phyloP scores from a whole-genome alignment of 2,329 filamentous ascomycete genomes.

The Ophiostoma australiae region DNA sequence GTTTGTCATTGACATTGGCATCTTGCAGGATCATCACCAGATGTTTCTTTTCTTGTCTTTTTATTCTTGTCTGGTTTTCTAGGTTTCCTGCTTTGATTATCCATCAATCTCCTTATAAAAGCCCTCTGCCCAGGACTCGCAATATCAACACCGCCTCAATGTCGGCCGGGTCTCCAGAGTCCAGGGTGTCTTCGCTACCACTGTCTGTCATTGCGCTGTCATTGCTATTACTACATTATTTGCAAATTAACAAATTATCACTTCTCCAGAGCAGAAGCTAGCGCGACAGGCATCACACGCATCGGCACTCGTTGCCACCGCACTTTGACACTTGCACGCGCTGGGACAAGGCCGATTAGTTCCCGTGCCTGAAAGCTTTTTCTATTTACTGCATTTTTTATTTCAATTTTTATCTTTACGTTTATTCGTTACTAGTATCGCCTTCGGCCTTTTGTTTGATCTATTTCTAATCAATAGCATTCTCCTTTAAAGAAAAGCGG shows the following conservation, averaged over 20 bases:
- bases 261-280: background rate
- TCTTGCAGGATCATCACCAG: background rate
- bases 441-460: background rate
- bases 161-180: constrained; percentile 1
- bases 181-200: background rate
- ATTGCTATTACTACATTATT: background rate
- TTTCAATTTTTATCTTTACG: background rate
- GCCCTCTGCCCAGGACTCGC: background rate
- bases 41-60: background rate
- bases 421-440: background rate
- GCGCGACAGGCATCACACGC: background rate
- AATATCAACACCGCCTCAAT: background rate
- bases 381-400: background rate
- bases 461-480: background rate
- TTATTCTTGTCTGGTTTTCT: background rate
- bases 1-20: background rate
- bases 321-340: background rate
- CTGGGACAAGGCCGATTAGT: constrained; percentile 4
- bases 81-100: background rate
- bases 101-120: background rate
- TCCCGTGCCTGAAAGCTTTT: background rate
- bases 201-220: background rate
- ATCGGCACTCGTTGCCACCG: background rate
- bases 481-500: background rate
- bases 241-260: background rate